phyloP scores from a whole-genome alignment of 805 yeast species.

The Starmerella sp. region DNA sequence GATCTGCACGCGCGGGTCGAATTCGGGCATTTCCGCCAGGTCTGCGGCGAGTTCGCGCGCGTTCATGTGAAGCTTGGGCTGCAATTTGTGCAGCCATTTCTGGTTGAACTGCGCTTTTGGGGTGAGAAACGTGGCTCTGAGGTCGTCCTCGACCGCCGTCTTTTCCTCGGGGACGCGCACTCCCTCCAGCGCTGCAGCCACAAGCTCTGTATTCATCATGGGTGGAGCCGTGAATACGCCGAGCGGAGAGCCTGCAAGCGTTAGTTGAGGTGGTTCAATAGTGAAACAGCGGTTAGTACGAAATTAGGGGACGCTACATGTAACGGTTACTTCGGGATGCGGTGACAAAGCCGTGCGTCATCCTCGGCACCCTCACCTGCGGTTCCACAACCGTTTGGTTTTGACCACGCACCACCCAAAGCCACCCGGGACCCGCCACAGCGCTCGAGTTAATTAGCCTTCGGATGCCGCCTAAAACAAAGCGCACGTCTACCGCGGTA shows the following conservation, averaged over 20 bases:
- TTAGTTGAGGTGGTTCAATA: too few relatives aligned
- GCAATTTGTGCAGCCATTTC: slow-evolving; percentile 52
- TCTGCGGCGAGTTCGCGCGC: slow-evolving; percentile 34
- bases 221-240: too few relatives aligned
- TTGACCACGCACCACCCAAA: neutral
- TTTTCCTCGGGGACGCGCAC: neutral
- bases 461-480: slow-evolving; percentile 12
- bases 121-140: slow-evolving; percentile 39
- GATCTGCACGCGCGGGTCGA: slow-evolving; percentile 51
- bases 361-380: neutral
- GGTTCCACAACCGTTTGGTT: neutral
- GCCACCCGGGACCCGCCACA: neutral
- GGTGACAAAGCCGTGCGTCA: neutral
- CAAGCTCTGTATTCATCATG: slow-evolving; percentile 7
- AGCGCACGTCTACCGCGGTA: slow-evolving; percentile 52
- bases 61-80: slow-evolving; percentile 32
- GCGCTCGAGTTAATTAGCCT: neutral
- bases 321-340: too few relatives aligned
- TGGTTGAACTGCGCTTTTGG: slow-evolving; percentile 57
- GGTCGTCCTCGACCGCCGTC: slow-evolving; percentile 13
- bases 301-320: too few relatives aligned
- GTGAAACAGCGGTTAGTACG: too few relatives aligned
- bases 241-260: too few relatives aligned
- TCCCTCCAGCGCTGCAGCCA: slow-evolving; percentile 3
- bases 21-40: slow-evolving; percentile 48